Evolutionary conservation across 257 asterid species (phyloP), one percentile per base, ranked within the genome.

Genomic region (Mitragyna speciosa): DNA sequence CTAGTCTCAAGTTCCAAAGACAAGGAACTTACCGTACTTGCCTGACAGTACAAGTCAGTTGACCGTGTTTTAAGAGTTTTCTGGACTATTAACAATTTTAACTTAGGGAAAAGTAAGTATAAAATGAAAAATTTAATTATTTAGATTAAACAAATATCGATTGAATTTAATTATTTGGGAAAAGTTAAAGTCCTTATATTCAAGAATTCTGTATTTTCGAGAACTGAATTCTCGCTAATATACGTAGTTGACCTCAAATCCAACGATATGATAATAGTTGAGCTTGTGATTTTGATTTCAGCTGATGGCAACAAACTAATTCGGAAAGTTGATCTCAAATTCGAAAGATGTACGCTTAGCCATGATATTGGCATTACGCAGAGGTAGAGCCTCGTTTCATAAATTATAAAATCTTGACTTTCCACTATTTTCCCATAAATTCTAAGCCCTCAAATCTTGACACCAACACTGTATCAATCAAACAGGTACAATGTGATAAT

Each of bases 351-450:
- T 16, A 85, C 87, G 77, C 88, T 92, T 75, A 80, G 91, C 83
- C 97, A 89, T 51, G 94, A 92, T 26, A 88, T 87, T 19, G 94
- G 97, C 10, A 74, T 92, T 80, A 89, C 94, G 3, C 67, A 69
- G 72, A 87, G 87, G 93, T 90, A 65, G 24, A 52, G 14, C 48
- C 19, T 22, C 1, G 30, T 7, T 68, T 26, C 43, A 36, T 30
- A 30, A 39, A 20, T n/a, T n/a, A 51, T 51, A 2, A 45, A 71
- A 24, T 36, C 7, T 70, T 36, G 30, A 20, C 16, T 31, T 8
- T 36, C 28, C 2, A 39, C 12, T 14, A 51, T 16, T 41, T 70
- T 19, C 26, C 48, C 5, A 4, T 4, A 20, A 39, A 43, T 63
- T 63, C 17, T 59, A 59, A 7, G 5, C 24, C 19, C 11, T 22